Evolutionary conservation across 371 early-diverging fungal genomes (phyloP).

Genomic region (Mortierella sp.): DNA sequence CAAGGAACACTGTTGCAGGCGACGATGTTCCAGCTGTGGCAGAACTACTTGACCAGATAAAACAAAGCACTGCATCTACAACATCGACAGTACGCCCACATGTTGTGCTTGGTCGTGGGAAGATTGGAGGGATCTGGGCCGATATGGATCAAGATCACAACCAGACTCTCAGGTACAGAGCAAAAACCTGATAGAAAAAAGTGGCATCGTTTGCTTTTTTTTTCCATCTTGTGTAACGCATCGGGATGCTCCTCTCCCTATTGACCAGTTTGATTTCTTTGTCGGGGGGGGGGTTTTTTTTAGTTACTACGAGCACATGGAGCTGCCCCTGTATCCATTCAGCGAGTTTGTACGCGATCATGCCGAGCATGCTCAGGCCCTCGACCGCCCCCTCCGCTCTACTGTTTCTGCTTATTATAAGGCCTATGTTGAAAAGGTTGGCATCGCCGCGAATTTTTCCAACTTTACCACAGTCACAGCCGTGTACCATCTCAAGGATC

Average conservation of each 20-base stretch:
- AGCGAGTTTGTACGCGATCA: conserved; percentile 37
- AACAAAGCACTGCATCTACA: background rate
- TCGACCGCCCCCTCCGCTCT: conserved; percentile 44
- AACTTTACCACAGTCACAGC: conserved; percentile 43
- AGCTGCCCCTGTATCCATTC: conserved; percentile 43
- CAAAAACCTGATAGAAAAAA: background rate
- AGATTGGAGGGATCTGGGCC: conserved; percentile 52
- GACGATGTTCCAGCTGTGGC: too few species aligned
- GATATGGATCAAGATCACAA: conserved; percentile 47
- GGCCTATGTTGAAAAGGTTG: conserved; percentile 26
- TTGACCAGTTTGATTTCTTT: too few species aligned
- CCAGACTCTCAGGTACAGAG: conserved; percentile 48
- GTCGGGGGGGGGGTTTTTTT: too few species aligned
- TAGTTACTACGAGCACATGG: conserved; percentile 54
- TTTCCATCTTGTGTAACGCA: too few species aligned
- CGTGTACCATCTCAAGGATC: conserved; percentile 48
- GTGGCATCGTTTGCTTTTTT: background rate
- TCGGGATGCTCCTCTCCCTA: too few species aligned
- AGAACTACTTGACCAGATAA: too few species aligned
- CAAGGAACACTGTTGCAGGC: too few species aligned
- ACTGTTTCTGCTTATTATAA: conserved; percentile 52
- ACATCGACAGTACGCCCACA: conserved; percentile 30
- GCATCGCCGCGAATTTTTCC: conserved; percentile 38
- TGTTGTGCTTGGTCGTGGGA: conserved; percentile 47
- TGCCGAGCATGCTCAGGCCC: conserved; percentile 26